Conservation (phyloP, 2,329 filamentous ascomycete species). For the Trichoderma endophyticum region DNA sequence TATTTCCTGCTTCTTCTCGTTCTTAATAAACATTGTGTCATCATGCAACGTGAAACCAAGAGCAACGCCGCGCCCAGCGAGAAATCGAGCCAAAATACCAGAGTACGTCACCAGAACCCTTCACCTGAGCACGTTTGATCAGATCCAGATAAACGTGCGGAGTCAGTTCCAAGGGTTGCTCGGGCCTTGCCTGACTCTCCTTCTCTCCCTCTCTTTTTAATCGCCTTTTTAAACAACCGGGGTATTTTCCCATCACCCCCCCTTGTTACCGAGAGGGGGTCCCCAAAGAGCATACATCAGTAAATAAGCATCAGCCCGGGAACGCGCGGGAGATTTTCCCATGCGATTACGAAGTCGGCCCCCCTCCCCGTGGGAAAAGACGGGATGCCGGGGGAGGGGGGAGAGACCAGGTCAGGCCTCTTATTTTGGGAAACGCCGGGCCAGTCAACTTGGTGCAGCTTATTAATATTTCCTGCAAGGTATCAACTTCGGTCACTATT, state of each 20-base stretch:
- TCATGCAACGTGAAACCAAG: neutral
- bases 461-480: neutral
- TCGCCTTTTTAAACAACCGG: neutral
- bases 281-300: neutral
- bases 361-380: neutral
- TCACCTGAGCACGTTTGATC: neutral
- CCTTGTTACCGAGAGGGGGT: neutral
- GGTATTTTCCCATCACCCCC: neutral
- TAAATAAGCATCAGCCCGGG: constrained; percentile 6
- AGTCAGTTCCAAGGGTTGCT: neutral
- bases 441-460: neutral
- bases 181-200: neutral
- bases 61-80: neutral
- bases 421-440: neutral
- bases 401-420: neutral
- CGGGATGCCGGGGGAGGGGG: neutral
- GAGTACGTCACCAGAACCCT: neutral
- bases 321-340: neutral
- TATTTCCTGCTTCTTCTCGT: neutral
- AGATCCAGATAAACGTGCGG: neutral
- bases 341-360: neutral
- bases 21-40: neutral
- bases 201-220: neutral
- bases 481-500: neutral
- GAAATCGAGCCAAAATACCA: neutral